Evolutionary conservation across 495 filamentous ascomycete genomes (phyloP).

Genomic region (Barbatosphaeria neglecta): DNA sequence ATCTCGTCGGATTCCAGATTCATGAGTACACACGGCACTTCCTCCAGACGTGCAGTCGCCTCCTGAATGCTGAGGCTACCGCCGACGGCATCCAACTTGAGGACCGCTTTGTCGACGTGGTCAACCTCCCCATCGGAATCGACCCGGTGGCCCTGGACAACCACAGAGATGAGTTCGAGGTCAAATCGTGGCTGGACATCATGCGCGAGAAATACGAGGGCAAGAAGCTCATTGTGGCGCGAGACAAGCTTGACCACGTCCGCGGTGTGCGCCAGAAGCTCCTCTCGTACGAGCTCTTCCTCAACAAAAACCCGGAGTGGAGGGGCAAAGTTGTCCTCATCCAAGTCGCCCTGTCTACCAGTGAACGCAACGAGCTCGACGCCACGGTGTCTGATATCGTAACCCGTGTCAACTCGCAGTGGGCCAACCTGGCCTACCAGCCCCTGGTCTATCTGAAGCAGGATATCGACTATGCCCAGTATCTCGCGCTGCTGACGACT

Average conservation of each 20-base stretch:
- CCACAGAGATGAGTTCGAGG: slow-evolving; percentile 60
- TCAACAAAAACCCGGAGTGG: slow-evolving; percentile 87
- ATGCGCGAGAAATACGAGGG: slow-evolving; percentile 70
- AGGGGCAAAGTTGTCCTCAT: slow-evolving; percentile 77
- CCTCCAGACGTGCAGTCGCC: slow-evolving; percentile 80
- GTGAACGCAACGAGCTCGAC: slow-evolving; percentile 74
- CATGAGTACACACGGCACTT: slow-evolving; percentile 88
- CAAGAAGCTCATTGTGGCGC: slow-evolving; percentile 80
- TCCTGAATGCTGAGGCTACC: slow-evolving; percentile 77
- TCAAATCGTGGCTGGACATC: slow-evolving; percentile 63
- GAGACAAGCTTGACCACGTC: slow-evolving; percentile 86
- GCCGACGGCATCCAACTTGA: slow-evolving; percentile 82
- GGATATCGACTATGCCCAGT: slow-evolving; percentile 81
- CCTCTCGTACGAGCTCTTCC: slow-evolving; percentile 82
- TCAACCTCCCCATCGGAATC: slow-evolving; percentile 66
- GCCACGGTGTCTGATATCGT: slow-evolving; percentile 84
- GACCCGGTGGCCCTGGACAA: slow-evolving; percentile 64
- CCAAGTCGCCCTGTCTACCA: slow-evolving; percentile 82
- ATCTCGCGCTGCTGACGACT: slow-evolving; percentile 75
- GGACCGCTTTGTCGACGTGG: slow-evolving; percentile 80
- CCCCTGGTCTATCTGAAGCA: slow-evolving; percentile 92
- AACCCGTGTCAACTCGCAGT: slow-evolving; percentile 77
- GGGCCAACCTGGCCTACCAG: slow-evolving; percentile 79
- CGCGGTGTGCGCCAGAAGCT: slow-evolving; percentile 87
- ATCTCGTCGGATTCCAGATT: slow-evolving; percentile 85